Percentiles rank a stretch among this genome's conserved stretches.
phyloP scores from a whole-genome alignment of 176 grass and related monocot species.

The Stipa capillata region DNA sequence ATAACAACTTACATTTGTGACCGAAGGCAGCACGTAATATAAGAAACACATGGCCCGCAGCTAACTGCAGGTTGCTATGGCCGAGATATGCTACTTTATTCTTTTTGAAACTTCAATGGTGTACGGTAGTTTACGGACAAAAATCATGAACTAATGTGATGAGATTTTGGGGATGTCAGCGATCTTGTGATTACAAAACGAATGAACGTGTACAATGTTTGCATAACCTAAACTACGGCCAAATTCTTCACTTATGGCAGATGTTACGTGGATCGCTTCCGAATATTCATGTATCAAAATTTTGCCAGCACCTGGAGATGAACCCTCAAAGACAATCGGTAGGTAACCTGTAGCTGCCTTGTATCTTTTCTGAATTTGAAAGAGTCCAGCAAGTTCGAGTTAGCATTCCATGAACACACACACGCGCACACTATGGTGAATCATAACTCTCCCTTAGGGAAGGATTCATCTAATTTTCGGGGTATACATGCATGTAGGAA shows the following conservation, averaged over 20 bases:
- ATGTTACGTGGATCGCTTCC: not conserved
- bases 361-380: conserved; percentile 82
- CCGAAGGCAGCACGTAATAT: too few species aligned
- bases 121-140: not conserved
- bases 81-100: not conserved
- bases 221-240: not conserved
- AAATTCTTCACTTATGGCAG: not conserved
- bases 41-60: not conserved
- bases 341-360: conserved; percentile 70
- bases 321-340: conserved; percentile 68
- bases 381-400: not conserved
- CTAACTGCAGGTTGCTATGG: not conserved
- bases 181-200: not conserved
- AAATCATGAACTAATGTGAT: not conserved
- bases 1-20: too few species aligned
- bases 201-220: too few species aligned
- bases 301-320: conserved; percentile 67
- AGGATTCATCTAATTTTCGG: not conserved
- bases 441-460: not conserved
- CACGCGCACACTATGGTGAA: not conserved
- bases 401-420: not conserved
- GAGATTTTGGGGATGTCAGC: not conserved
- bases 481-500: too few species aligned
- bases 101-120: not conserved
- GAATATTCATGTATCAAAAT: conserved; percentile 77